Evolutionary conservation across 2,329 filamentous ascomycete genomes (phyloP).

Genomic region (Pezicula neosporulosa): DNA sequence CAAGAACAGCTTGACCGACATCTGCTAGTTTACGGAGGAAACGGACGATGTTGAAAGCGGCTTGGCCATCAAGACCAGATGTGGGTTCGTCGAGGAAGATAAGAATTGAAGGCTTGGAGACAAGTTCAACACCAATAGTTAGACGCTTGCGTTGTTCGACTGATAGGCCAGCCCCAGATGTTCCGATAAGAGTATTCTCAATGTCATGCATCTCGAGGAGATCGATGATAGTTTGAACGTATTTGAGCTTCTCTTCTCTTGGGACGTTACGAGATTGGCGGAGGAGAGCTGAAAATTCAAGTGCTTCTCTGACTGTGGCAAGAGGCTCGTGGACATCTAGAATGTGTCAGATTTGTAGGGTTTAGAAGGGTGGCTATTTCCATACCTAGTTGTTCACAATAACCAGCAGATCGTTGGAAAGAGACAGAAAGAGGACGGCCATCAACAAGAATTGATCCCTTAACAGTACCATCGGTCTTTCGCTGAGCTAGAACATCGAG

Average conservation of each 20-base stretch:
- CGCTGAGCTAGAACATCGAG: constrained; percentile 55
- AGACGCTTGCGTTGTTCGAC: constrained; percentile 60
- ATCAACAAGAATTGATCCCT: constrained; percentile 72
- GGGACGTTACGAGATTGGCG: constrained; percentile 75
- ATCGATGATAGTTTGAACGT: constrained; percentile 74
- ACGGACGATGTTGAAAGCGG: constrained; percentile 58
- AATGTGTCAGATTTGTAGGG: no score
- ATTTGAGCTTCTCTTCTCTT: constrained; percentile 71
- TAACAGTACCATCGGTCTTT: constrained; percentile 82
- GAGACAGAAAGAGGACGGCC: constrained; percentile 68
- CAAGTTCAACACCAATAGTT: constrained; percentile 58
- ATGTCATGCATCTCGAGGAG: constrained; percentile 67
- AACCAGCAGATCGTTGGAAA: constrained; percentile 74
- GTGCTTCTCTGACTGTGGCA: constrained; percentile 77
- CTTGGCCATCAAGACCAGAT: constrained; percentile 59
- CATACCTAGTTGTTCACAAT: constrained; percentile 82
- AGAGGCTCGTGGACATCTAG: no score
- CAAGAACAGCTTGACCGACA: constrained; percentile 49
- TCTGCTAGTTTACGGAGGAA: constrained; percentile 60
- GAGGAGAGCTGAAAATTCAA: constrained; percentile 84
- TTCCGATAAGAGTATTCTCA: constrained; percentile 61
- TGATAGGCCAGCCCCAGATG: constrained; percentile 57
- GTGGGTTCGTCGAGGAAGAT: constrained; percentile 63
- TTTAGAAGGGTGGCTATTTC: no score
- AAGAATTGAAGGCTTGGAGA: constrained; percentile 52